A percentile compares a stretch with the other conserved stretches of the same genome.
Conservation (phyloP, 768 basidiomycete species). For the Mycena metata region DNA sequence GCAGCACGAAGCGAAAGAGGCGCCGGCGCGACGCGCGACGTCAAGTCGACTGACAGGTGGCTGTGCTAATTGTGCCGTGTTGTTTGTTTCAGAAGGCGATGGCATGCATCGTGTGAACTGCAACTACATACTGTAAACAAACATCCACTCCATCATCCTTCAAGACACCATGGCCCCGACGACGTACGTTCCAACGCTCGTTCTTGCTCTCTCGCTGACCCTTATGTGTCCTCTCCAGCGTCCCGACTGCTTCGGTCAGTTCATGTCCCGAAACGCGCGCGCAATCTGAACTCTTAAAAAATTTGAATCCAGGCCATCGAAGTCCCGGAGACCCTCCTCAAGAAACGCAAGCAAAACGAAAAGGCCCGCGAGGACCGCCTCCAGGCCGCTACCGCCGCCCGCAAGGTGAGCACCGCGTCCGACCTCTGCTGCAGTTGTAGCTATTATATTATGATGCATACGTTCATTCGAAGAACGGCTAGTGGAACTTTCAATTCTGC, state of each 20-base stretch:
- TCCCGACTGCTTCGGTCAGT: slow-evolving; percentile 72
- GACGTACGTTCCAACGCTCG: slow-evolving; percentile 58
- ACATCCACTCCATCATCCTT: slow-evolving; percentile 40
- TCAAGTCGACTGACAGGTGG: background rate
- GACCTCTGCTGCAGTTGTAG: slow-evolving; percentile 26
- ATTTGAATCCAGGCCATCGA: slow-evolving; percentile 78
- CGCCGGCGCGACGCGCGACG: background rate
- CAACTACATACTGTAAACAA: background rate
- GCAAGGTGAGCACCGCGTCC: slow-evolving; percentile 76
- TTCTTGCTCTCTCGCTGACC: slow-evolving; percentile 4
- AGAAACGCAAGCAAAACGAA: slow-evolving; percentile 98
- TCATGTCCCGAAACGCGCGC: background rate
- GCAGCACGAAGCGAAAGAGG: too few relatives aligned
- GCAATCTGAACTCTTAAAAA: slow-evolving; percentile 20
- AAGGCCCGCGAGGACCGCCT: slow-evolving; percentile 96
- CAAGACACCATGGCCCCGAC: slow-evolving; percentile 70
- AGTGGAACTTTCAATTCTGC: slow-evolving; percentile 69
- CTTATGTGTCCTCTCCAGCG: slow-evolving; percentile 47
- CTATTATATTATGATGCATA: slow-evolving; percentile 82
- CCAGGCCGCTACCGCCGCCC: slow-evolving; percentile 83
- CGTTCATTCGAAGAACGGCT: slow-evolving; percentile 83
- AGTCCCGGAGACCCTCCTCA: slow-evolving; percentile 99
- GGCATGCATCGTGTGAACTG: background rate
- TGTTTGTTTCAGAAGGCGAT: background rate
- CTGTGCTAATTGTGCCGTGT: background rate